These are phyloP conservation scores for Nicotiana tabacum DNA, from an alignment of 257 asterid genomes.

Conservation along the genomic window DNA sequence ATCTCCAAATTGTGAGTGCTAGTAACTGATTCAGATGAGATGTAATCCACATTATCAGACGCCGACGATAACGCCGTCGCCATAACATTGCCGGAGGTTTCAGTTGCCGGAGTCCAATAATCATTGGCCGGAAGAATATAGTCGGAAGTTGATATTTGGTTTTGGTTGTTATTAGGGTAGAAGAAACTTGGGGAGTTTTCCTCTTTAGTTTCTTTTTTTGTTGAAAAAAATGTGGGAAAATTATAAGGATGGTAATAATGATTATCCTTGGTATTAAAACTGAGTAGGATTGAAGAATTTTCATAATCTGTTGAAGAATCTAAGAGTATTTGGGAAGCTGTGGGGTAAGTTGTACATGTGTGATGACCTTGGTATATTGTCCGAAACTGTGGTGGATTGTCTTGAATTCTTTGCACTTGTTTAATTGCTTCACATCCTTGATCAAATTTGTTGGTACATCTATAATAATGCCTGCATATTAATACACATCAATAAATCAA, in stretches of 20 bases:
- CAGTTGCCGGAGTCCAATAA: neutral
- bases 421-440: slow-evolving; percentile 60
- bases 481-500: neutral
- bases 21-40: neutral
- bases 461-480: slow-evolving; percentile 50
- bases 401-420: slow-evolving; percentile 51
- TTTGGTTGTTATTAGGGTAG: neutral
- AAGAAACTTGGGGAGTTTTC: neutral
- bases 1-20: neutral
- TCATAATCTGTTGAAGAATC: slow-evolving; percentile 12
- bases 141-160: neutral
- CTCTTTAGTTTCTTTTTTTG: neutral
- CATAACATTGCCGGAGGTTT: neutral
- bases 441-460: slow-evolving; percentile 70
- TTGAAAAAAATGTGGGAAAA: no score
- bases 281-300: slow-evolving; percentile 29
- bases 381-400: slow-evolving; percentile 36
- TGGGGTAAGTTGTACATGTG: slow-evolving; percentile 30
- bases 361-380: slow-evolving; percentile 57
- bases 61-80: neutral
- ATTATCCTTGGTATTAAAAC: slow-evolving; percentile 23
- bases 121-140: neutral
- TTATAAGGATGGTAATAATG: neutral
- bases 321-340: slow-evolving; percentile 13
- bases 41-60: neutral